A percentile compares a stretch with the other conserved stretches of the same genome.
These are phyloP conservation scores for Tuber magnatum DNA, from an alignment of 495 filamentous ascomycete genomes.

Conservation along the genomic window DNA sequence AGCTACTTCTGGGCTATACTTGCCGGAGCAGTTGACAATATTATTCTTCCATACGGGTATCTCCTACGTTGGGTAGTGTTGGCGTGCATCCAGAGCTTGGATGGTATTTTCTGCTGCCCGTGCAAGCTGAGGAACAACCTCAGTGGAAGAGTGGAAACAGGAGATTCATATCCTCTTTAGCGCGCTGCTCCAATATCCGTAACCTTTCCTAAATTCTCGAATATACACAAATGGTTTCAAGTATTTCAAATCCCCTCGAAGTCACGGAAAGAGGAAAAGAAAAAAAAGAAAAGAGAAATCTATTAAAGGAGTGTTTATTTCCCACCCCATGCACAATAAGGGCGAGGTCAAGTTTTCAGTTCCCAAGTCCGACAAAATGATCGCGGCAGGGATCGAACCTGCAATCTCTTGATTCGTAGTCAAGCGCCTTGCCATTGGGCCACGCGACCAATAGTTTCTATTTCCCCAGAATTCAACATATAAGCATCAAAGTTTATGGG, in stretches of 20 bases:
- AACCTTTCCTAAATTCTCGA: background rate
- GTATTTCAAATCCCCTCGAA: background rate
- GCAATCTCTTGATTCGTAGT: constrained; percentile 62
- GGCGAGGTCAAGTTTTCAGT: background rate
- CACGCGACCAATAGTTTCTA: constrained; percentile 33
- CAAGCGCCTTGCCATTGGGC: constrained; percentile 66
- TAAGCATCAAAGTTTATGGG: background rate
- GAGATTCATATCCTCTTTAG: background rate
- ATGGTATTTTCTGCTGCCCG: background rate
- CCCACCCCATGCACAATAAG: background rate
- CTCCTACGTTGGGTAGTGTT: background rate
- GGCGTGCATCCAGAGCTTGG: background rate
- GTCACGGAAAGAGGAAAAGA: background rate
- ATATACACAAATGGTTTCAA: background rate
- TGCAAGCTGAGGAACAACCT: background rate
- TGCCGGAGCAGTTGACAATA: background rate
- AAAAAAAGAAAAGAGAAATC: background rate
- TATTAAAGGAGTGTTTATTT: background rate
- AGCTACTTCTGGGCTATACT: background rate
- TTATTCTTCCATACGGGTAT: background rate
- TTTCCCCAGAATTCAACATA: background rate
- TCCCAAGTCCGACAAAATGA: background rate
- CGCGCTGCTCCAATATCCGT: background rate
- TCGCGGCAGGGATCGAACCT: constrained; percentile 42
- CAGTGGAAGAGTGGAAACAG: background rate